Conservation (phyloP, 1,284 basidiomycete genomes). For the Apiotrichum gamsii region DNA sequence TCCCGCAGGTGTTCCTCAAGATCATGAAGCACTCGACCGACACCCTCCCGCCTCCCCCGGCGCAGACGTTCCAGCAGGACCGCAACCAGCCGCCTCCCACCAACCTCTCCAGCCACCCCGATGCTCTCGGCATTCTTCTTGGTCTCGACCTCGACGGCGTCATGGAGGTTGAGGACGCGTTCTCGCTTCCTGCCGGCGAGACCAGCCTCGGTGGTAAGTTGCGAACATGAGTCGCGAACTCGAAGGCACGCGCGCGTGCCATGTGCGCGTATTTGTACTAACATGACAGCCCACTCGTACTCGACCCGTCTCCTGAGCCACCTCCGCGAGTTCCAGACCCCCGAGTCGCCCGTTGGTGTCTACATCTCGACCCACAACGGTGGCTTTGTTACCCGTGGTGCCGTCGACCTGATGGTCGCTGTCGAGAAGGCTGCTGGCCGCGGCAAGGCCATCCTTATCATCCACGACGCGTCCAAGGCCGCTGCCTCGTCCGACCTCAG, state of each 20-base stretch:
- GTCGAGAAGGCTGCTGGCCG: conserved; percentile 53
- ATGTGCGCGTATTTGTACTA: background rate
- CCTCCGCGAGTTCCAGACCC: conserved; percentile 68
- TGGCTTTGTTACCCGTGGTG: conserved; percentile 84
- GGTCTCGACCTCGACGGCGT: conserved; percentile 87
- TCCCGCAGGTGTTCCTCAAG: conserved; percentile 74
- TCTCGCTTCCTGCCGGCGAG: conserved; percentile 60
- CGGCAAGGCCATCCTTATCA: conserved; percentile 81
- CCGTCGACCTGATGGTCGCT: conserved; percentile 83
- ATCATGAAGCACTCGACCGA: conserved; percentile 68
- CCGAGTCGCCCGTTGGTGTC: conserved; percentile 92
- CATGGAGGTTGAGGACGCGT: conserved; percentile 87
- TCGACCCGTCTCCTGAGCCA: conserved; percentile 39
- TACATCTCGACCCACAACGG: conserved; percentile 88
- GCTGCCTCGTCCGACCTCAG: conserved; percentile 72
- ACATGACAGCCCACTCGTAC: conserved; percentile 36
- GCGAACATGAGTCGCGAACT: too few relatives aligned
- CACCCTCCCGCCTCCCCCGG: conserved; percentile 36
- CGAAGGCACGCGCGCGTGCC: too few relatives aligned
- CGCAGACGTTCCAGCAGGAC: conserved; percentile 32
- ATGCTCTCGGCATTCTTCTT: conserved; percentile 75
- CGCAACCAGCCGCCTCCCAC: conserved; percentile 41
- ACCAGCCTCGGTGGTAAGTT: conserved; percentile 36
- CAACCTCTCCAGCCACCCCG: conserved; percentile 46
- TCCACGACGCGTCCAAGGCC: conserved; percentile 71